Percentiles rank a stretch among this genome's conserved stretches.
Conservation (phyloP, 192 early-diverging fungal species). For the Linderina pennispora region DNA sequence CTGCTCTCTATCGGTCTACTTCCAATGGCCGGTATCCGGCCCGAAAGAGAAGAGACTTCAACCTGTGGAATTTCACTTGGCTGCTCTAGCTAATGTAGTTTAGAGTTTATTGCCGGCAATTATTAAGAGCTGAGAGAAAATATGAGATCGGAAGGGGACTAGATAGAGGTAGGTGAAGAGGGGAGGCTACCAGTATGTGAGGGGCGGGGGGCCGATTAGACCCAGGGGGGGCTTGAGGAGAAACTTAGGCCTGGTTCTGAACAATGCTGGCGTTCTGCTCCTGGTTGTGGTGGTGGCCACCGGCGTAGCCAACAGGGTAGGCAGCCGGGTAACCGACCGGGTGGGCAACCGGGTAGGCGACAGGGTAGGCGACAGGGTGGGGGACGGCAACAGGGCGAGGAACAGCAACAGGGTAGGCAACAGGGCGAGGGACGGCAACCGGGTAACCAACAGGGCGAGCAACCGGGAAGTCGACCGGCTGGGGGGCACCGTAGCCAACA, state of each 20-base stretch:
- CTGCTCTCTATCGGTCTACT: too few relatives aligned
- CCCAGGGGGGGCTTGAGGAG: too few relatives aligned
- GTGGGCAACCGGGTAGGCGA: background rate
- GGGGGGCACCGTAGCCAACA: background rate
- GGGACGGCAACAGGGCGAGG: background rate
- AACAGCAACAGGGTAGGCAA: background rate
- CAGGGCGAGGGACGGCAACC: background rate
- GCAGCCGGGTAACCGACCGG: background rate
- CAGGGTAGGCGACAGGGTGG: background rate
- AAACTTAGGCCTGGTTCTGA: constrained; percentile 43
- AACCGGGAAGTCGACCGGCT: background rate
- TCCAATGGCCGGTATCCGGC: too few relatives aligned
- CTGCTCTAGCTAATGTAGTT: too few relatives aligned
- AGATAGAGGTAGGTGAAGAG: too few relatives aligned
- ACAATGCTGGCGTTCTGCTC: constrained; percentile 31
- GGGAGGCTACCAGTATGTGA: too few relatives aligned
- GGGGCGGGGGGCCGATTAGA: too few relatives aligned
- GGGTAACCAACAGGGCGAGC: background rate
- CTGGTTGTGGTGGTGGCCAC: constrained; percentile 23
- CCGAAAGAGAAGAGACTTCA: too few relatives aligned
- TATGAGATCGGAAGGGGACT: background rate
- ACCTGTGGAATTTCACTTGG: too few relatives aligned
- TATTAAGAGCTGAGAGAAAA: background rate
- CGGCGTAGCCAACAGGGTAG: too few relatives aligned
- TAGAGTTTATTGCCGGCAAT: too few relatives aligned